Evolutionary conservation across 163 green algal genomes (phyloP), one percentile per base, ranked within the genome.

Genomic region (Prototheca cutis): DNA sequence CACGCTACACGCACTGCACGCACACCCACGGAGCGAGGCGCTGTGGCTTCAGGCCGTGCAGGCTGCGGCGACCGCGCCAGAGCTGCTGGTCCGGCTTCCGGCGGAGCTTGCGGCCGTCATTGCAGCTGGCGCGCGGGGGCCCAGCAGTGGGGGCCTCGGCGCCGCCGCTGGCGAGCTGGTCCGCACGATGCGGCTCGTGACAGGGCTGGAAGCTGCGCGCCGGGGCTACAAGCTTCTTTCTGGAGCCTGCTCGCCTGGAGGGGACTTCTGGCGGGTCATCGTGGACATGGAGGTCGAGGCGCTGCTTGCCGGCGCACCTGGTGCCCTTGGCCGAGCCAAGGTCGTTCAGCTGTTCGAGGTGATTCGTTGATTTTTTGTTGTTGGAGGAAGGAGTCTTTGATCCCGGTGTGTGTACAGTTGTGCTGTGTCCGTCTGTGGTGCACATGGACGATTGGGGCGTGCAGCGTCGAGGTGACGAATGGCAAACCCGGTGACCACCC

Each of bases 231-330:
- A 45, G 29, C 45, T 3, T 40, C 40, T 2, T 71, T 92, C 52
- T 42, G 81, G 31, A 47, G 49, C 4, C 40, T 84, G 47, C 85
- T 60, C 76, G 0, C 63, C 77, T 2, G 85, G 85, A 6, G 73
- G 71, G 0, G 71, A 80, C 19, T 72, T 90, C 31, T 86, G 84
- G 40, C 61, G 79, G 10, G 56, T 52, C 1, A 66, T 78, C 36
- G 67, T 90, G 36, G 53, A 53, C 2, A 29, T 85, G n/a, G 82
- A 91, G 68, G 45, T 70, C 13, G 49, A 31, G 17, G 2, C 36
- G 0, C 15, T 53, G 27, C 27, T 2, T 6, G 8, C 30, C 19
- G 29, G n/a, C 28, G 3, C 40, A 27, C 23, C n/a, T 17, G 45
- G 57, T 19, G 28, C 30, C 15, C 17, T 75, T 23, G 32, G 56